Evolutionary conservation across 768 basidiomycete genomes (phyloP).

Genomic region (Lactifluus volemus): DNA sequence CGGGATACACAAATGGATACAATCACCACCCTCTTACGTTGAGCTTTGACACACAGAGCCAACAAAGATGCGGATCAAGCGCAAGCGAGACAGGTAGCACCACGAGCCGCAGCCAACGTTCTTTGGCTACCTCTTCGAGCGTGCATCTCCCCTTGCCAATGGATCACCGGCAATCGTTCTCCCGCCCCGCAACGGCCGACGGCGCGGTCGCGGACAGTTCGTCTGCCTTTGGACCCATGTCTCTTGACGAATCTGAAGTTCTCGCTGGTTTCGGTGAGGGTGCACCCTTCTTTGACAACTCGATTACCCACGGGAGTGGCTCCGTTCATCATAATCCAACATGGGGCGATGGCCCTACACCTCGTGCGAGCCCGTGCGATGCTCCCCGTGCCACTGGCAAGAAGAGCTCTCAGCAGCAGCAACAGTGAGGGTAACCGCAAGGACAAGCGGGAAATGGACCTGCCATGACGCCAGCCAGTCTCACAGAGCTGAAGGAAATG

Average conservation of each 20-base stretch:
- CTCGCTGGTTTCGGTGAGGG: conserved; percentile 54
- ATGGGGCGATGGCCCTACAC: conserved; percentile 16
- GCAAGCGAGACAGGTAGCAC: conserved; percentile 37
- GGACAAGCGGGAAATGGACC: conserved; percentile 25
- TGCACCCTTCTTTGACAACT: conserved; percentile 48
- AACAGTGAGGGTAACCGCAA: not conserved
- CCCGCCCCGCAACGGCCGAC: conserved; percentile 20
- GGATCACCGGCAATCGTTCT: conserved; percentile 19
- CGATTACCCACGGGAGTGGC: conserved; percentile 1
- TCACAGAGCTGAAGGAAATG: conserved; percentile 58
- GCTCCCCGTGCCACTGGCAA: conserved; percentile 18
- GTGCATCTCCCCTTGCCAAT: conserved; percentile 39
- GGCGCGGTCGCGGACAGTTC: conserved; percentile 22
- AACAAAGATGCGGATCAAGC: conserved; percentile 22
- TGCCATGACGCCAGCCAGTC: conserved; percentile 25
- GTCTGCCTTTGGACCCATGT: conserved; percentile 63
- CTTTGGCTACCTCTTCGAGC: conserved; percentile 45
- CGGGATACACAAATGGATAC: conserved; percentile 9
- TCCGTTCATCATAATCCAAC: conserved; percentile 5
- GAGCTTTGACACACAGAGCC: conserved; percentile 19
- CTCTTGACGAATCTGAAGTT: conserved; percentile 62
- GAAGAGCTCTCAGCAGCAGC: conserved; percentile 21
- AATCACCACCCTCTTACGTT: conserved; percentile 14
- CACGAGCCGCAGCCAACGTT: conserved; percentile 37
- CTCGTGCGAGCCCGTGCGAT: conserved; percentile 13